Evolutionary conservation across 305 asterid genomes (phyloP).

Genomic region (Plantago lanceolata): DNA sequence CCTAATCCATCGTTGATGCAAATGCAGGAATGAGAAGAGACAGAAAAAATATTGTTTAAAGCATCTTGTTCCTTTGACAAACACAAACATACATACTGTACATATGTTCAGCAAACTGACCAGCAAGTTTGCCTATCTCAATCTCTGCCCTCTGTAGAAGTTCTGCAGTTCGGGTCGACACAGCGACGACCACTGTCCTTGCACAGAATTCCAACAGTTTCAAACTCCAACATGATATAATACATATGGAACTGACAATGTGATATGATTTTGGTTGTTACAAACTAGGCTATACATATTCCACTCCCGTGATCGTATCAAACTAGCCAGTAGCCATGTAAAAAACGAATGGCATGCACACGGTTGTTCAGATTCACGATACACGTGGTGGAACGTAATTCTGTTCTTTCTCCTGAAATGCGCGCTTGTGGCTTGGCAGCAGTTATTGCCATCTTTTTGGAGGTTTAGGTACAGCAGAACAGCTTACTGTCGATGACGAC

Average conservation of each 20-base stretch:
- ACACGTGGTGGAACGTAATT: neutral
- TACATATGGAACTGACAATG: neutral
- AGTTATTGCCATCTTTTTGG: slow-evolving; percentile 52
- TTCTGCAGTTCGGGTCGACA: neutral
- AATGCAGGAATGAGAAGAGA: no score
- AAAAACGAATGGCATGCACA: slow-evolving; percentile 8
- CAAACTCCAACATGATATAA: neutral
- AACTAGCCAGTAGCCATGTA: slow-evolving; percentile 21
- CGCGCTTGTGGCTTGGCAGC: slow-evolving; percentile 5
- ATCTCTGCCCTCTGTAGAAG: neutral
- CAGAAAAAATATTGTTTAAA: no score
- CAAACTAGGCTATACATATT: slow-evolving; percentile 27
- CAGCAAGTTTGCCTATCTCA: neutral
- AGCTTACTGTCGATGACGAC: slow-evolving; percentile 31
- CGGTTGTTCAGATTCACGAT: slow-evolving; percentile 30
- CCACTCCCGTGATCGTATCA: slow-evolving; percentile 36
- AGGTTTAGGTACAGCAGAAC: slow-evolving; percentile 47
- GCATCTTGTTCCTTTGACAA: no score
- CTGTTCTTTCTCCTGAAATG: slow-evolving; percentile 3
- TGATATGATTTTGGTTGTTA: neutral
- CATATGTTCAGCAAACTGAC: no score
- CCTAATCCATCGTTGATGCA: no score
- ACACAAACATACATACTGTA: no score
- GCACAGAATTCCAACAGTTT: neutral
- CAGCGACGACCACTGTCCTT: neutral